Percentiles rank a stretch among this genome's conserved stretches.
Evolutionary conservation across 2,329 filamentous ascomycete genomes (phyloP).

Genomic region (Colletotrichum lini): DNA sequence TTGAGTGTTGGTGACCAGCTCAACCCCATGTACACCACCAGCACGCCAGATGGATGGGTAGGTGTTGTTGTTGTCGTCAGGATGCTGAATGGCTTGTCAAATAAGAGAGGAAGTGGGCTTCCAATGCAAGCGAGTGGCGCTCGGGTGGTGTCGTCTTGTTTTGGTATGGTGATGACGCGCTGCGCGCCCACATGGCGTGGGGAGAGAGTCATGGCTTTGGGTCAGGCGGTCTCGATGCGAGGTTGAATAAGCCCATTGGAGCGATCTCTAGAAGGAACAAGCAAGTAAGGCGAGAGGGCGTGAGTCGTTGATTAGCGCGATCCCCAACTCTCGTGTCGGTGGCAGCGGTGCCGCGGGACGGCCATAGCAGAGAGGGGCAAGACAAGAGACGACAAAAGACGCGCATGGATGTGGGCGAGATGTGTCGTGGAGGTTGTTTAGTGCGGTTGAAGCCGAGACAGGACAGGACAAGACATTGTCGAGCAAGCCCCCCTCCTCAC

Average conservation of each 20-base stretch:
- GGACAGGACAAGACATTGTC: too few relatives aligned
- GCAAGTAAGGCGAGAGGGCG: conserved; percentile 17
- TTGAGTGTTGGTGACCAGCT: not conserved
- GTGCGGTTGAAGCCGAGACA: not conserved
- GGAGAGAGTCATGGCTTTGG: conserved; percentile 31
- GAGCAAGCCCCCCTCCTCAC: not conserved
- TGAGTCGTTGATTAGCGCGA: conserved; percentile 34
- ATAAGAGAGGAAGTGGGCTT: conserved; percentile 15
- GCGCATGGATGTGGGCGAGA: not conserved
- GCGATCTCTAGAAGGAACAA: conserved; percentile 16
- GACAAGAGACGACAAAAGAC: conserved; percentile 14
- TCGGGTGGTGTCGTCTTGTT: not conserved
- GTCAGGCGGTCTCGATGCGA: conserved; percentile 22
- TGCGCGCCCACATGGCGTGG: conserved; percentile 19
- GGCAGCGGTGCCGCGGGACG: conserved; percentile 12
- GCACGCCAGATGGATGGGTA: not conserved
- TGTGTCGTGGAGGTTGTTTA: not conserved
- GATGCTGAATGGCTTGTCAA: too few relatives aligned
- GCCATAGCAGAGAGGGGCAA: conserved; percentile 23
- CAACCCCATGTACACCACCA: too few relatives aligned
- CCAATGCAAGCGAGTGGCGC: conserved; percentile 20
- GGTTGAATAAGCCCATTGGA: conserved; percentile 18
- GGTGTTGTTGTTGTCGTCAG: too few relatives aligned
- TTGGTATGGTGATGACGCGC: conserved; percentile 26
- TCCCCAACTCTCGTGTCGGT: conserved; percentile 35